phyloP scores from a whole-genome alignment of 768 basidiomycete species.

The Zangia roseola region DNA sequence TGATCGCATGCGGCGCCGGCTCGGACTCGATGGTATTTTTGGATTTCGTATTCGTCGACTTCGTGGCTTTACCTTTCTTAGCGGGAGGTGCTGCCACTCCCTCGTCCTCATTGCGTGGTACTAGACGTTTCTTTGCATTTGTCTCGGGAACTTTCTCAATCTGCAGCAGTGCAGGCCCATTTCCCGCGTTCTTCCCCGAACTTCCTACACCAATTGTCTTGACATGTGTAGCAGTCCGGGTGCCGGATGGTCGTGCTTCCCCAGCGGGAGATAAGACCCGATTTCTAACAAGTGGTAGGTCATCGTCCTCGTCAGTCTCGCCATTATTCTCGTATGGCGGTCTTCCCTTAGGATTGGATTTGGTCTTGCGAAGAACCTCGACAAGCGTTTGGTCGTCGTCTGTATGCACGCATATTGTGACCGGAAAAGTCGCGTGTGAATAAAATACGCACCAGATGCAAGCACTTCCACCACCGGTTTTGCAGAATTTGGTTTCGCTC shows the following conservation, averaged over 20 bases:
- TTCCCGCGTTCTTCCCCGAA: conserved; percentile 1
- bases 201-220: not conserved
- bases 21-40: not conserved
- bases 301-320: conserved; percentile 6
- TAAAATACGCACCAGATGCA: conserved; percentile 13
- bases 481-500: conserved; percentile 5
- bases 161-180: not conserved
- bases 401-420: conserved; percentile 5
- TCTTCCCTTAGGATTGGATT: not conserved
- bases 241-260: not conserved
- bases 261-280: not conserved
- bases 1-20: not conserved
- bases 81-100: not conserved
- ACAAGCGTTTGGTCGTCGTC: conserved; percentile 30
- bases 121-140: conserved; percentile 6
- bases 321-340: not conserved
- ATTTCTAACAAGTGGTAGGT: not conserved
- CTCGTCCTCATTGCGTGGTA: conserved; percentile 2
- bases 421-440: not conserved
- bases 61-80: conserved; percentile 18
- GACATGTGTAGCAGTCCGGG: not conserved
- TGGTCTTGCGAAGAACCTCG: conserved; percentile 17
- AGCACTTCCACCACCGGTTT: conserved; percentile 7
- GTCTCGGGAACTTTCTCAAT: not conserved
- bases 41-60: not conserved